Evolutionary conservation across 495 filamentous ascomycete species (phyloP).

Genomic region (Chaetomium cochliodes): DNA sequence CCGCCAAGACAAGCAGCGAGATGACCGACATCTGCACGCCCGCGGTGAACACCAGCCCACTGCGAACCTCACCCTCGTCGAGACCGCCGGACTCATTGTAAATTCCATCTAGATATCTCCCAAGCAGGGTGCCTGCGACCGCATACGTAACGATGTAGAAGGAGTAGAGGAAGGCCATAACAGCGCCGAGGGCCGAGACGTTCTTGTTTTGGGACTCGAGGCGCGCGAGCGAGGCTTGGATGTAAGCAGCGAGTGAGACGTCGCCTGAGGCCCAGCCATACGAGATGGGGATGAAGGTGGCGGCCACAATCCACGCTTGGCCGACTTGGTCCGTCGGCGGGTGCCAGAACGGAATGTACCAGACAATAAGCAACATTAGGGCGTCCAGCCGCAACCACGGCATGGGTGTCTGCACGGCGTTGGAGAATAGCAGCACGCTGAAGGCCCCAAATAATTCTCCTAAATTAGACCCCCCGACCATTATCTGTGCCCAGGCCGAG

Average conservation of each 20-base stretch:
- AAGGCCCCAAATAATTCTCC: constrained; percentile 47
- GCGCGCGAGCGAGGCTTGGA: constrained; percentile 43
- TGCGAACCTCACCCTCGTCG: constrained; percentile 24
- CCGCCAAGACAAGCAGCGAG: constrained; percentile 33
- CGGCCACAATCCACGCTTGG: constrained; percentile 45
- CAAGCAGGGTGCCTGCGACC: constrained; percentile 42
- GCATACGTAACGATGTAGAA: constrained; percentile 48
- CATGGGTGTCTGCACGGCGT: constrained; percentile 44
- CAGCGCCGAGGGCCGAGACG: constrained; percentile 47
- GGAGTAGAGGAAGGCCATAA: constrained; percentile 51
- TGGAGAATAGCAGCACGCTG: constrained; percentile 45
- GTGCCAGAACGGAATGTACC: constrained; percentile 43
- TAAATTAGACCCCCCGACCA: constrained; percentile 47
- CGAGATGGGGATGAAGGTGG: constrained; percentile 45
- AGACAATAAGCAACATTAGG: constrained; percentile 40
- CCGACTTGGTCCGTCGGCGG: constrained; percentile 30
- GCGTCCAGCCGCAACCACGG: constrained; percentile 48
- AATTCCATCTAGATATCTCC: constrained; percentile 41
- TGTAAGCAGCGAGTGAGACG: constrained; percentile 47
- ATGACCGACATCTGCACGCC: constrained; percentile 47
- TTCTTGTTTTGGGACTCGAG: constrained; percentile 40
- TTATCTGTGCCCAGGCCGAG: constrained; percentile 47
- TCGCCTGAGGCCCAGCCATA: constrained; percentile 52
- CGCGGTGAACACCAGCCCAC: constrained; percentile 35
- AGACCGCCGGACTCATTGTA: constrained; percentile 33